Base-by-base conservation (phyloP, 2,329 filamentous ascomycete genomes). In the Orbilia blumenaviensis region DNA sequence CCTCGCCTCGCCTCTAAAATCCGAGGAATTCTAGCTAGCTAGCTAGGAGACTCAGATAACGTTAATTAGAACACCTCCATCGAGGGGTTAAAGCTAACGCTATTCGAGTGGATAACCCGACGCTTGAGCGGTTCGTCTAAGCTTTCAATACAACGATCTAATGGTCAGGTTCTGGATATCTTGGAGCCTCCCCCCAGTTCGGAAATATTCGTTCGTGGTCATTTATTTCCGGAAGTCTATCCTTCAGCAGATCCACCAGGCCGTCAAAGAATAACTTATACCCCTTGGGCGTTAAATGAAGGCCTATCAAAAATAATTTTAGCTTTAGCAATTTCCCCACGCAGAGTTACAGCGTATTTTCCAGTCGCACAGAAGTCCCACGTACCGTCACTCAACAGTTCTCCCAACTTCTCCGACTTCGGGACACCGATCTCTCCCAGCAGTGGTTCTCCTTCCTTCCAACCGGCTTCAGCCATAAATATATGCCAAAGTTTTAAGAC, bases 401-500 rank as follows among this genome's bases (percentile, higher is more conserved):
- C 82, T 23, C 83, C 83, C 48, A 90, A 81, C 7, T 82, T 84
- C 64, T 89, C 86, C 80, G 89, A 90, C 56, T 86, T 79, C 81
- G 88, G 81, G 83, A 88, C 83, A 83, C 88, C 81, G 82, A 86
- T 82, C 83, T 88, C 84, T 82, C 94, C 86, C 12, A 84, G 82
- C 27, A 90, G 80, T 3, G 84, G 83, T 41, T 86, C 83, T 5
- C 84, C 86, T 78, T 83, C 83, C 14, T 84, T 81, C 83, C 87
- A 89, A 0, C 86, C 86, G 1, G 86, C 84, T 50, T 88, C 86
- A 66, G 88, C 85, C 89, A 96, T 92, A 80, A 97, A 87, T 0
- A 88, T 89, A 76, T 88, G 87, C 89, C 92, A 96, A 1, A 98
- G 86, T 82, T 98, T 92, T 21, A 96, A 84, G 0, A 94, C 87